Percentiles rank a stretch among this genome's conserved stretches.
Evolutionary conservation across 2,329 filamentous ascomycete species (phyloP).

Genomic region (Acephala macrosclerotiorum): DNA sequence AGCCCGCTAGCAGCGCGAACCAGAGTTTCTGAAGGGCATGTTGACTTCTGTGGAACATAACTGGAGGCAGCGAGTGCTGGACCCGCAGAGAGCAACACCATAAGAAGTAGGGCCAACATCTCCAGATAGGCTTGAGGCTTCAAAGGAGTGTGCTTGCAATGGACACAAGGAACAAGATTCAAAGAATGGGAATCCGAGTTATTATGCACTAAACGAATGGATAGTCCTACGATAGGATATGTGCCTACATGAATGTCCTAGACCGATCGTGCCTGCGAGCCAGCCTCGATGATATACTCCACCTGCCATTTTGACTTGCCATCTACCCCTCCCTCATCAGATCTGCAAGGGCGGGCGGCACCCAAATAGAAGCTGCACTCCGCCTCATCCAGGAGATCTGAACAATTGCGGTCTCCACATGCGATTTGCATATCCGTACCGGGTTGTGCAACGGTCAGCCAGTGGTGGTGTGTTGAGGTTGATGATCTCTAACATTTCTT

Average conservation of each 20-base stretch:
- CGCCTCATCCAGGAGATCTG: not conserved
- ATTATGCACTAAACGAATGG: not conserved
- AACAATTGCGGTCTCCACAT: not conserved
- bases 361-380: constrained; percentile 9
- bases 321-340: not conserved
- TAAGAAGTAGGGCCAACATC: not conserved
- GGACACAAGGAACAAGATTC: not conserved
- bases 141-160: not conserved
- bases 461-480: not conserved
- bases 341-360: not conserved
- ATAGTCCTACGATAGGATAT: not conserved
- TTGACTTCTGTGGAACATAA: constrained; percentile 46
- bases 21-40: constrained; percentile 49
- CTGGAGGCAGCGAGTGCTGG: constrained; percentile 12
- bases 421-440: not conserved
- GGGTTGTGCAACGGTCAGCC: not conserved
- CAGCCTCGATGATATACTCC: not conserved
- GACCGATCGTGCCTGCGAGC: not conserved
- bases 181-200: not conserved
- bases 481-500: constrained; percentile 3
- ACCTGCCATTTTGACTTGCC: not conserved
- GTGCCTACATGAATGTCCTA: not conserved
- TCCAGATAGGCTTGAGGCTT: not conserved
- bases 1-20: constrained; percentile 48
- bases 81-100: constrained; percentile 20